phyloP scores from a whole-genome alignment of 2,329 filamentous ascomycete genomes.

The Triangularia setosa region DNA sequence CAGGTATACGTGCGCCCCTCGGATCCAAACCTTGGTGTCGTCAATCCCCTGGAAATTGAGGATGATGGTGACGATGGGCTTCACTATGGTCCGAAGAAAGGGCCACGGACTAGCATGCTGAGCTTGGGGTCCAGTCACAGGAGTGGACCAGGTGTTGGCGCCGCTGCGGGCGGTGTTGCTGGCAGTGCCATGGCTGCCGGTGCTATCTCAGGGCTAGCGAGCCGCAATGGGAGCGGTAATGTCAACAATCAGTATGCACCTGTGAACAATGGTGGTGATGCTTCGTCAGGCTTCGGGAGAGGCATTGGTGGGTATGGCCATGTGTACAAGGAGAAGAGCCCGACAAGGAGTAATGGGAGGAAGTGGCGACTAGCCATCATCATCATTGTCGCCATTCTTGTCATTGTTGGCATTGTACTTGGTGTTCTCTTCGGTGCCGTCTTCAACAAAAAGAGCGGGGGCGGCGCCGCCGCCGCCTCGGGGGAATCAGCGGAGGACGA shows the following conservation, averaged over 20 bases:
- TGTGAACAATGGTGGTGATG: constrained; percentile 37
- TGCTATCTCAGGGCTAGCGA: constrained; percentile 41
- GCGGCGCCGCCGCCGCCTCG: constrained; percentile 27
- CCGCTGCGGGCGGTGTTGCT: constrained; percentile 45
- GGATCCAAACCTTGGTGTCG: constrained; percentile 50
- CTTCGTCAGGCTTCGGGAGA: not conserved
- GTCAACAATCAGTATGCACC: constrained; percentile 50
- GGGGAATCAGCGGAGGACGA: constrained; percentile 56
- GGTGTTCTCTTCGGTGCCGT: constrained; percentile 72
- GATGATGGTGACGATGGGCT: constrained; percentile 89
- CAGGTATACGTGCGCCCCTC: constrained; percentile 51
- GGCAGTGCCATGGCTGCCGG: constrained; percentile 41
- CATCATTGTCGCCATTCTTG: constrained; percentile 56
- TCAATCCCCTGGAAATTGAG: constrained; percentile 75
- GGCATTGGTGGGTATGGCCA: constrained; percentile 3
- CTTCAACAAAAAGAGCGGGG: constrained; percentile 38
- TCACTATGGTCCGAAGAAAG: constrained; percentile 44
- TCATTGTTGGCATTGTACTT: constrained; percentile 68
- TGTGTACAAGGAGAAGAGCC: constrained; percentile 14
- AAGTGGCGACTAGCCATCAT: constrained; percentile 70
- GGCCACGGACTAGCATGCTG: constrained; percentile 55
- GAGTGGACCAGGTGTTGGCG: constrained; percentile 34
- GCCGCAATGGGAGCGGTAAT: constrained; percentile 33
- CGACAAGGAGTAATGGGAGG: constrained; percentile 50
- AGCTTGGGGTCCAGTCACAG: constrained; percentile 47